Evolutionary conservation across 1,139 yeast species (phyloP).

Genomic region (Blastobotrys raffinosifermentans): DNA sequence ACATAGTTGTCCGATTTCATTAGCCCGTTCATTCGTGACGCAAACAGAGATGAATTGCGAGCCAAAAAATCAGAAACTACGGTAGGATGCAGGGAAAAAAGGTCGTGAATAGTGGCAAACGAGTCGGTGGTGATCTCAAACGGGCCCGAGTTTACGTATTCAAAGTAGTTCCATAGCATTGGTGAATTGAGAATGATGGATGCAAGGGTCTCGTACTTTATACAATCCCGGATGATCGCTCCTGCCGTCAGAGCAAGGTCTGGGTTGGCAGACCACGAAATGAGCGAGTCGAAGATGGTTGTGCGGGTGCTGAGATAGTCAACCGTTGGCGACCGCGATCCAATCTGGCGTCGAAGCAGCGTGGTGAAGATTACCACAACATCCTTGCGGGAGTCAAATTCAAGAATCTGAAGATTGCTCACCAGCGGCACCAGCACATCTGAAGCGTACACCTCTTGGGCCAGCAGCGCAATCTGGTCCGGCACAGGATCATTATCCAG

Average conservation of each 20-base stretch:
- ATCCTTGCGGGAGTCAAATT: slow-evolving; percentile 86
- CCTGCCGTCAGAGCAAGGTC: slow-evolving; percentile 76
- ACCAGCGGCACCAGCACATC: slow-evolving; percentile 64
- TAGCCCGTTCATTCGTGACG: slow-evolving; percentile 55
- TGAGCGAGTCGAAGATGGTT: slow-evolving; percentile 53
- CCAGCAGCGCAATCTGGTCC: slow-evolving; percentile 61
- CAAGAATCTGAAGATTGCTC: slow-evolving; percentile 54
- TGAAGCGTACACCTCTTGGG: slow-evolving; percentile 69
- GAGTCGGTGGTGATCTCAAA: slow-evolving; percentile 92
- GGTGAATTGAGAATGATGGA: slow-evolving; percentile 50
- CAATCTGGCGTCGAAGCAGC: slow-evolving; percentile 72
- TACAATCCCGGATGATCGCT: slow-evolving; percentile 75
- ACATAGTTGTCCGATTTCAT: slow-evolving; percentile 80
- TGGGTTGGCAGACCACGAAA: slow-evolving; percentile 63
- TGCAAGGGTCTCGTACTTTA: slow-evolving; percentile 70
- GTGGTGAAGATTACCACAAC: slow-evolving; percentile 69
- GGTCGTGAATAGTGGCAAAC: slow-evolving; percentile 60
- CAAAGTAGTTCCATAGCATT: slow-evolving; percentile 76
- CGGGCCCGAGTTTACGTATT: slow-evolving; percentile 64
- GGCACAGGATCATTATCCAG: slow-evolving; percentile 66
- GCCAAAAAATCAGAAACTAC: slow-evolving; percentile 63
- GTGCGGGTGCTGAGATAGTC: slow-evolving; percentile 72
- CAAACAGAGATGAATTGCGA: slow-evolving; percentile 44
- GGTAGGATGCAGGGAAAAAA: slow-evolving; percentile 54
- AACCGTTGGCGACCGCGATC: slow-evolving; percentile 76